Percentiles rank a stretch among this genome's conserved stretches.
Evolutionary conservation across 1,139 yeast species (phyloP).

Genomic region (Candida sanyaensis): DNA sequence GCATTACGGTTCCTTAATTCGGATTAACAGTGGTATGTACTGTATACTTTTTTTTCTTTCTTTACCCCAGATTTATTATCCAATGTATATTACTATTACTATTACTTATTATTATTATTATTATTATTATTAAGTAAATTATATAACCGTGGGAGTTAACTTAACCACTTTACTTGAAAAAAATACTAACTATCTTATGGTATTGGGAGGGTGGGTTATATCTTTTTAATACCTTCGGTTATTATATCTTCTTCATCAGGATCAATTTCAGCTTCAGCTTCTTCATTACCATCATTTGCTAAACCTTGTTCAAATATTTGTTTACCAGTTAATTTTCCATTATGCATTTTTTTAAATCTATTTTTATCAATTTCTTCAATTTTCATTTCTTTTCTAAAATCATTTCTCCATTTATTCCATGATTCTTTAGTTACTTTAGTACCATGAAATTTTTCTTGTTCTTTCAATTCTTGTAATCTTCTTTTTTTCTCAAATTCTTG

Average conservation of each 20-base stretch:
- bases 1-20: too few species aligned
- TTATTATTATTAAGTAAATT: too few species aligned
- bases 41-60: too few species aligned
- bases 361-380: constrained; percentile 50
- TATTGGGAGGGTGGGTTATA: constrained; percentile 10
- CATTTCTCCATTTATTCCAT: constrained; percentile 67
- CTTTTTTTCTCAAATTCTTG: constrained; percentile 58
- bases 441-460: constrained; percentile 77
- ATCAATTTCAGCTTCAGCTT: constrained; percentile 31
- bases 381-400: constrained; percentile 62
- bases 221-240: constrained; percentile 22
- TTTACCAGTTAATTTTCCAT: constrained; percentile 79
- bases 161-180: too few species aligned
- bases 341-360: constrained; percentile 60
- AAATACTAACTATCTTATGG: too few species aligned
- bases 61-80: too few species aligned
- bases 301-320: constrained; percentile 90
- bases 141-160: too few species aligned
- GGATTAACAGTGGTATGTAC: too few species aligned
- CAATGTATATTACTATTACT: too few species aligned
- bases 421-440: constrained; percentile 78
- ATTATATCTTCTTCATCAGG: constrained; percentile 14
- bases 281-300: constrained; percentile 56
- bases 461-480: constrained; percentile 60
- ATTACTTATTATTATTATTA: too few species aligned